Evolutionary conservation across 495 filamentous ascomycete genomes (phyloP), one percentile per base, ranked within the genome.

Genomic region (Podospora tetraspora): DNA sequence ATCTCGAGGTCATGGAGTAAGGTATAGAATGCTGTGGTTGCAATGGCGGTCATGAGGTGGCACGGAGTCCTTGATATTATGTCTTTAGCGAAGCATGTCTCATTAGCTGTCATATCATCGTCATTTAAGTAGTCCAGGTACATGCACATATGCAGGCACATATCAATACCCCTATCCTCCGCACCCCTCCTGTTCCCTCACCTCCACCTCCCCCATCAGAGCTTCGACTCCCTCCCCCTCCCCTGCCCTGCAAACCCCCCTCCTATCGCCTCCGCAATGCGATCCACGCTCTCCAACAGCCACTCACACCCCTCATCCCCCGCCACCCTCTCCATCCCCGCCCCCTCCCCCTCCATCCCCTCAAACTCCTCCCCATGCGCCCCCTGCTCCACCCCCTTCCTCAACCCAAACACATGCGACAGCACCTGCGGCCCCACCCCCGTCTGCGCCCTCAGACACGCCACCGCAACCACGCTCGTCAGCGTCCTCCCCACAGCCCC

Each of bases 401-500:
- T 74, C 74, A 92, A 70, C 4, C 90, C 91, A 80, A 90, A 92
- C 0, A 93, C 80, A 79, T 94, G 91, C 68, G 86, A 89, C 8
- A 87, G 77, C 8, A 94, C 90, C 81, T 94, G 91, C 24, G 91
- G 91, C 2, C 87, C 91, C 3, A 93, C 91, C 1, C 91, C 91
- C 12, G 87, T 88, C 80, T 94, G 91, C 61, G 91, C 84, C 22
- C 91, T 76, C 73, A 94, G 71, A 74, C 87, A 91, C 12, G 90
- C 79, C 37, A 94, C 80, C 0, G 90, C 91, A 7, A 92, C 82
- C 21, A 93, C 79, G 59, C 85, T 89, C 3, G 90, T 92, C 65
- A 88, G 71, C 4, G 88, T 82, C 16, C 91, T 75, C 0, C 91
- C 91, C 0, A 87, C 84, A 7, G 78, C 84, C 5, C 78, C 85